phyloP scores from a whole-genome alignment of 1,139 yeast species.

The Scheffersomyces quercinus region DNA sequence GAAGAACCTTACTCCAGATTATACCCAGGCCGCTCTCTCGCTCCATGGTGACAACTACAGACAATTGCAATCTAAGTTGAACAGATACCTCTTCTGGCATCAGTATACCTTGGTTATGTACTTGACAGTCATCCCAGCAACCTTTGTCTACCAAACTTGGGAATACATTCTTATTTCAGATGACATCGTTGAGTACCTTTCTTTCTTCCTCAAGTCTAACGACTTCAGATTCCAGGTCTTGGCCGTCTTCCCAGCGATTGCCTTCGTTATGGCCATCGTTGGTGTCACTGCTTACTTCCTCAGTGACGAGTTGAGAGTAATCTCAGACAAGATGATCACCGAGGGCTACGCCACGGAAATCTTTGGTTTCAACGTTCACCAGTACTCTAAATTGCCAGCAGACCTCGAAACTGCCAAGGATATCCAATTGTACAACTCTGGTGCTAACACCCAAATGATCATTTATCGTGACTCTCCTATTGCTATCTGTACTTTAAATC shows the following conservation, averaged over 20 bases:
- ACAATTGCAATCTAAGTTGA: conserved; percentile 55
- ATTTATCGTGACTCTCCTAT: conserved; percentile 68
- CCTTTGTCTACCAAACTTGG: conserved; percentile 29
- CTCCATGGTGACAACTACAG: conserved; percentile 65
- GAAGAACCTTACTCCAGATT: conserved; percentile 52
- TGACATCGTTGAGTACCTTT: conserved; percentile 34
- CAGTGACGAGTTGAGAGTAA: conserved; percentile 47
- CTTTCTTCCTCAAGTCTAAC: conserved; percentile 19
- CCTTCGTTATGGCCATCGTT: conserved; percentile 23
- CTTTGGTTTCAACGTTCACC: conserved; percentile 56
- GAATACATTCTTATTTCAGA: conserved; percentile 40
- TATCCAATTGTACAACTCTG: conserved; percentile 27
- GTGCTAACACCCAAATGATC: conserved; percentile 54
- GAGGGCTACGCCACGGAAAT: conserved; percentile 36
- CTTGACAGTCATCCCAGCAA: conserved; percentile 18
- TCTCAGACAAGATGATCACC: conserved; percentile 42
- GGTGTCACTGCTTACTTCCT: conserved; percentile 36
- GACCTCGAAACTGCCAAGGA: conserved; percentile 20
- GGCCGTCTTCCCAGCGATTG: conserved; percentile 27
- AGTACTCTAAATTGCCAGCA: conserved; percentile 38
- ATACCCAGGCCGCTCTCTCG: conserved; percentile 59
- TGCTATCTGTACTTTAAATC: conserved; percentile 51
- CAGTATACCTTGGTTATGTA: conserved; percentile 36
- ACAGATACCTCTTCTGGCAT: conserved; percentile 50
- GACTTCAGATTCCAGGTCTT: conserved; percentile 29